These are phyloP conservation scores for Sugiyamaella castrensis DNA, from an alignment of 1,139 yeast genomes.

Conservation along the genomic window DNA sequence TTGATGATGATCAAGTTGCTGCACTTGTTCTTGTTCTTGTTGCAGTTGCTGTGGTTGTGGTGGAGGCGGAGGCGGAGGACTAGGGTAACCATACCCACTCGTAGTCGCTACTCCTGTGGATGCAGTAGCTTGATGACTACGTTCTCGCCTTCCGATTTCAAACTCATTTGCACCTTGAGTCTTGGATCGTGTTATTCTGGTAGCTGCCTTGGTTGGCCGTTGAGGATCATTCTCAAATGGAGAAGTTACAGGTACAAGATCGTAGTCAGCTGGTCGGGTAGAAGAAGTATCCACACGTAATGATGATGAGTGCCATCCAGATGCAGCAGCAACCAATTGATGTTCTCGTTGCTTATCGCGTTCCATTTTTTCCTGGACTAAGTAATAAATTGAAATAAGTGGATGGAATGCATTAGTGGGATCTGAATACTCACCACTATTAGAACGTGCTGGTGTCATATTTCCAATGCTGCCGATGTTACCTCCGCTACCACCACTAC, in stretches of 20 bases:
- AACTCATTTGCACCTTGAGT: slow-evolving; percentile 31
- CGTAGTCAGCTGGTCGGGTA: background rate
- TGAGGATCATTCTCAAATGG: slow-evolving; percentile 14
- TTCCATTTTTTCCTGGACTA: slow-evolving; percentile 81
- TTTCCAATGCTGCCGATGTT: background rate
- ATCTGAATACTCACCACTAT: slow-evolving; percentile 44
- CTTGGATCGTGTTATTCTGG: slow-evolving; percentile 25
- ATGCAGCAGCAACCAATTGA: background rate
- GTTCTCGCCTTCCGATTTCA: slow-evolving; percentile 15
- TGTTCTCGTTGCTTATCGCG: slow-evolving; percentile 43
- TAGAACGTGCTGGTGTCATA: background rate
- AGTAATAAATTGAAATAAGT: slow-evolving; percentile 74
- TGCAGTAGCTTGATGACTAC: slow-evolving; percentile 12
- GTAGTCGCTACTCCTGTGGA: slow-evolving; percentile 8
- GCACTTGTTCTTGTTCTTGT: slow-evolving; percentile 7
- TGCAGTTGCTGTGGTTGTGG: slow-evolving; percentile 14
- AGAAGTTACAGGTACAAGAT: background rate
- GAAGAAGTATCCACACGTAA: too few species aligned
- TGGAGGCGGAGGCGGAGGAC: background rate
- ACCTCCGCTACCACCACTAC: background rate
- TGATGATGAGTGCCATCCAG: too few species aligned
- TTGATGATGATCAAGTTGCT: slow-evolving; percentile 1
- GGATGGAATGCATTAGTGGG: slow-evolving; percentile 95
- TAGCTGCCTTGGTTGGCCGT: slow-evolving; percentile 18
- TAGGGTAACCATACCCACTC: background rate